Conservation (phyloP, 768 basidiomycete species). For the Rhodotorula paludigena region DNA sequence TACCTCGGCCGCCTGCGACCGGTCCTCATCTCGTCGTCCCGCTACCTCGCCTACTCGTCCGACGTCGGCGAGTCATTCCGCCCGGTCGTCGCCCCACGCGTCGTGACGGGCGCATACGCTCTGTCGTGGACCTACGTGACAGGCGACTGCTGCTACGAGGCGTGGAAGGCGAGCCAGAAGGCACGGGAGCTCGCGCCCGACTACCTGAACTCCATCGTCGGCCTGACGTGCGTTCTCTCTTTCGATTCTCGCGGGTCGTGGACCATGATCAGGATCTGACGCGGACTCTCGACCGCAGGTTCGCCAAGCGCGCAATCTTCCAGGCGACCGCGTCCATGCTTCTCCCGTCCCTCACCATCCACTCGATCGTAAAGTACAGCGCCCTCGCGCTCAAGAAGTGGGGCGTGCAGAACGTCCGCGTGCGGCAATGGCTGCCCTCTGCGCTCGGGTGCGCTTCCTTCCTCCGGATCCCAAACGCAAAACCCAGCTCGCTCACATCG, state of each 20-base stretch:
- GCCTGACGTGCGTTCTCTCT: slow-evolving; percentile 15
- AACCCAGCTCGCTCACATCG: neutral
- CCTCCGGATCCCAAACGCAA: neutral
- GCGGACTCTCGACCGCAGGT: slow-evolving; percentile 47
- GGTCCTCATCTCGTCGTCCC: slow-evolving; percentile 61
- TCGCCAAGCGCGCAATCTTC: slow-evolving; percentile 61
- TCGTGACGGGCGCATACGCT: slow-evolving; percentile 73
- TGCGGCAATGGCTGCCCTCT: slow-evolving; percentile 21
- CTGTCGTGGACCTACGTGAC: slow-evolving; percentile 74
- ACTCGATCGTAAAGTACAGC: slow-evolving; percentile 68
- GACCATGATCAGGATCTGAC: too few species aligned
- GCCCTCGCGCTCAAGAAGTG: slow-evolving; percentile 58
- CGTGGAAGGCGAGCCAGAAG: slow-evolving; percentile 64
- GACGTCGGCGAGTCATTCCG: slow-evolving; percentile 79
- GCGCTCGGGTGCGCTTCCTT: slow-evolving; percentile 6
- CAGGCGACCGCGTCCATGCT: slow-evolving; percentile 71
- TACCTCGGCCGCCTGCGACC: slow-evolving; percentile 74
- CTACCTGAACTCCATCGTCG: slow-evolving; percentile 14
- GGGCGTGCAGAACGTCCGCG: slow-evolving; percentile 51
- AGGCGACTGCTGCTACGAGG: slow-evolving; percentile 72
- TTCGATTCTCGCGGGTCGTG: too few species aligned
- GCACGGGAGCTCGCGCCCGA: slow-evolving; percentile 32
- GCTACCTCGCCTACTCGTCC: slow-evolving; percentile 80
- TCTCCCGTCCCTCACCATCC: slow-evolving; percentile 62
- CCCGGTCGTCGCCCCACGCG: slow-evolving; percentile 65